These are phyloP conservation scores for Penicillium sp. DNA, from an alignment of 2,329 filamentous ascomycete genomes.

Conservation along the genomic window DNA sequence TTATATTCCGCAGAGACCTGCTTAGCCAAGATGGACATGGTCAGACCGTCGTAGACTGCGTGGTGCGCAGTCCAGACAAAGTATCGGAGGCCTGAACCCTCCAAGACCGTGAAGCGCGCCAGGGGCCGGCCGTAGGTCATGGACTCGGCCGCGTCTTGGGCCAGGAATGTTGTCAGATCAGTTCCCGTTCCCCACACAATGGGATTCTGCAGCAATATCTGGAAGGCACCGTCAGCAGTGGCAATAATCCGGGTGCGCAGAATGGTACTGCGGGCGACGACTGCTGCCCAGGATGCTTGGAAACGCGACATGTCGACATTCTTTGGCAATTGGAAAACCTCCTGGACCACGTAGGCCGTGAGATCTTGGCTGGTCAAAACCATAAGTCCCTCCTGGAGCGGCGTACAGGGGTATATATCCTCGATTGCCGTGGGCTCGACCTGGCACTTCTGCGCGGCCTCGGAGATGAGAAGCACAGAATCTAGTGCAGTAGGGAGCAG, in stretches of 20 bases:
- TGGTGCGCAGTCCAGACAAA: slow-evolving; percentile 45
- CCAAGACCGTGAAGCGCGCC: not conserved
- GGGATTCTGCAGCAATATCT: not conserved
- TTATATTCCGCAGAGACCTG: not conserved
- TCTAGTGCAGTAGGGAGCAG: not conserved
- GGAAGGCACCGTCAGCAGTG: not conserved
- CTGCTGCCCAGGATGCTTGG: not conserved
- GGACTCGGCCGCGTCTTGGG: not conserved
- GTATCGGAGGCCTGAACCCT: slow-evolving; percentile 5
- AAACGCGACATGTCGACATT: not conserved
- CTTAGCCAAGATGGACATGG: slow-evolving; percentile 15
- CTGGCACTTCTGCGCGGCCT: not conserved
- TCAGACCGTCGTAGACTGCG: slow-evolving; percentile 42
- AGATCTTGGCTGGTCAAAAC: not conserved
- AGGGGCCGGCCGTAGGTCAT: not conserved
- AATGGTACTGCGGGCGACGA: not conserved
- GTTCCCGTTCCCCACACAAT: not conserved
- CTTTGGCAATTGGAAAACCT: not conserved
- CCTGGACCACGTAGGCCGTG: not conserved
- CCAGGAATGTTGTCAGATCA: not conserved
- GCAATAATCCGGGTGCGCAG: not conserved
- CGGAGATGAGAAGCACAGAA: not conserved
- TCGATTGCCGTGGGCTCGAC: not conserved
- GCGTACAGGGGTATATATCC: too few species aligned
- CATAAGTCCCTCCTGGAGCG: not conserved